phyloP scores from a whole-genome alignment of 805 yeast genomes.

The Teunomyces aglyptinius region DNA sequence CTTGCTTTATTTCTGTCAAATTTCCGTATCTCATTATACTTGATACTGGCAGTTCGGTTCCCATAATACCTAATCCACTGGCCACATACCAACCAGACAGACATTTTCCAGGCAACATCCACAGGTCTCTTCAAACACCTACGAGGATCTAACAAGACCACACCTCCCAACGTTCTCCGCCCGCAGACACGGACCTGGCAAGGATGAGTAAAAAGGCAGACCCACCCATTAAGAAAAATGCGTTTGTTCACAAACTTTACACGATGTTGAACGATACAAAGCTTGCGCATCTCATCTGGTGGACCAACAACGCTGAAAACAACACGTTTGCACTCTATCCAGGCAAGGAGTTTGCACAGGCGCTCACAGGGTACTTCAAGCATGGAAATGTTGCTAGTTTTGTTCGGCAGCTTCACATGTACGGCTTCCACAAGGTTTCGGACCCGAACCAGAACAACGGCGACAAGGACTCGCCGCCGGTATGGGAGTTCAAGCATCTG shows the following conservation, averaged over 20 bases:
- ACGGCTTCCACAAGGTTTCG: conserved; percentile 85
- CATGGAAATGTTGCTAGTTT: conserved; percentile 93
- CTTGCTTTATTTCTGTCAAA: not conserved
- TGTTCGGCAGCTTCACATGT: conserved; percentile 94
- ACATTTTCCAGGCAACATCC: conserved; percentile 7
- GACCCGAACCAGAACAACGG: conserved; percentile 29
- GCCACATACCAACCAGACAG: not conserved
- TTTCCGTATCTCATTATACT: not conserved
- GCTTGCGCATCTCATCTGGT: conserved; percentile 40
- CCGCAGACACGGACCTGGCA: not conserved
- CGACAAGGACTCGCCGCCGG: conserved; percentile 27
- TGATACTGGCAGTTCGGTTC: not conserved
- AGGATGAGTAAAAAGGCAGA: conserved; percentile 27
- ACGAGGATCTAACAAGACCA: no score
- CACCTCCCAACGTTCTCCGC: not conserved
- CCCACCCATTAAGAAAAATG: conserved; percentile 46
- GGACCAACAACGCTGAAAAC: conserved; percentile 44
- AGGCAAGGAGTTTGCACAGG: conserved; percentile 58
- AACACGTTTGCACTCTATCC: conserved; percentile 66
- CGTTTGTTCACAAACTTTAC: conserved; percentile 53
- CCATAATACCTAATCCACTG: not conserved
- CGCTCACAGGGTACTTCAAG: conserved; percentile 75
- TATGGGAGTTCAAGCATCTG: conserved; percentile 59
- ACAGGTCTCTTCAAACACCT: not conserved
- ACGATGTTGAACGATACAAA: conserved; percentile 38